Evolutionary conservation across 371 early-diverging fungal genomes (phyloP), one percentile per base, ranked within the genome.

Genomic region (Circinella minor): DNA sequence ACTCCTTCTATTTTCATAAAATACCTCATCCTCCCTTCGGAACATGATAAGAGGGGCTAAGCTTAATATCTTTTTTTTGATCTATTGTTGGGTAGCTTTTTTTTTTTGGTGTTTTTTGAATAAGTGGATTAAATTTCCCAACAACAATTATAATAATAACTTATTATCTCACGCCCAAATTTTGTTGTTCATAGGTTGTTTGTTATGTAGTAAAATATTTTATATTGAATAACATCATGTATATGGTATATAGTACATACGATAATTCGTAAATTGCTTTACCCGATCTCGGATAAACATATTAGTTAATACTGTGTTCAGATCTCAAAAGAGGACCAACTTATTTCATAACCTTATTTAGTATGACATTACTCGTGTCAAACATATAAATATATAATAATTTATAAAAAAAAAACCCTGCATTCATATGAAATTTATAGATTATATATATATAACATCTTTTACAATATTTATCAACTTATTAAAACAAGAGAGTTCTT

Each of bases 391-490:
- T 18, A 15, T 6, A 6, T 54, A 6, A 54, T 15, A 15, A 15
- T 27, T 27, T 27, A 27, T 27, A 27, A 27, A 15, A 34, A 27
- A 27, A 15, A 34, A 57, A 7, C 51, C 57, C 36, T 57, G 11
- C 7, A 9, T 34, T 57, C 57, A 57, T 57, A 57, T 57, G 57
- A 57, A 57, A 57, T 11, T 34, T 57, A n/a, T n/a, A 54, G 27
- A 8, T n/a, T 18, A 54, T 15, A 43, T 43, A 43, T 43, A 43
- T 51, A 13, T 5, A 6, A 51, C 51, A 51, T 15, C 8, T 5
- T 51, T n/a, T 15, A 13, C n/a, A n/a, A 1, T n/a, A 43, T 43
- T 43, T 43, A 8, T 13, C 9, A 54, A 18, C 15, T 54, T 54
- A 54, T 54, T 54, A 18, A 18, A 8, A 6, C 54, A 54, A 2